These are phyloP conservation scores for Camellia lanceoleosa DNA, from an alignment of 148 eudicot genomes.

Conservation along the genomic window DNA sequence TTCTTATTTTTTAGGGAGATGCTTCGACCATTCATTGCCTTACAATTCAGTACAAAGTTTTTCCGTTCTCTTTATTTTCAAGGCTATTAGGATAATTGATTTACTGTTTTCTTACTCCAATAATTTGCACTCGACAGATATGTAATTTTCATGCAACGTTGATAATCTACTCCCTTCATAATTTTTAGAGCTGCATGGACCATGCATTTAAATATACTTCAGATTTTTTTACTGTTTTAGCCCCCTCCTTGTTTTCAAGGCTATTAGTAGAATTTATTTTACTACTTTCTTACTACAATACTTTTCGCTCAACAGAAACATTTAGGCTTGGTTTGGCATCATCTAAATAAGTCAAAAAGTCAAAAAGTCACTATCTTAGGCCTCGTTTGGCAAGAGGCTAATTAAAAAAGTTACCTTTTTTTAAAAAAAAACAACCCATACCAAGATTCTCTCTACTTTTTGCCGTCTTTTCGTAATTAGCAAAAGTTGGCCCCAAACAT, in stretches of 20 bases:
- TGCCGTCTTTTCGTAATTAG: too few species aligned
- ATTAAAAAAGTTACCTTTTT: too few species aligned
- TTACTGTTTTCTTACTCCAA: not conserved
- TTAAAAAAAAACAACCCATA: too few species aligned
- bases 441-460: too few species aligned
- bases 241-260: not conserved
- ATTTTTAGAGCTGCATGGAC: not conserved
- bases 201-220: not conserved
- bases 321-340: too few species aligned
- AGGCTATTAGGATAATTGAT: too few species aligned
- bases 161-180: not conserved
- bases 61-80: not conserved
- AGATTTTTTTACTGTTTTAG: not conserved
- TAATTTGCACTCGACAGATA: not conserved
- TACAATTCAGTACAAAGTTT: not conserved
- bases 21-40: not conserved
- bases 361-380: too few species aligned
- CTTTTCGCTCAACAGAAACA: not conserved
- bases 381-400: too few species aligned
- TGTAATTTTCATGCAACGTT: not conserved
- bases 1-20: not conserved
- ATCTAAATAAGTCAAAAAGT: too few species aligned
- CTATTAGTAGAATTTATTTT: not conserved
- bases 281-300: not conserved
- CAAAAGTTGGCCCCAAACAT: too few species aligned